Evolutionary conservation across 345 rosid genomes (phyloP).

Genomic region (Excoecaria cochinchinensis): DNA sequence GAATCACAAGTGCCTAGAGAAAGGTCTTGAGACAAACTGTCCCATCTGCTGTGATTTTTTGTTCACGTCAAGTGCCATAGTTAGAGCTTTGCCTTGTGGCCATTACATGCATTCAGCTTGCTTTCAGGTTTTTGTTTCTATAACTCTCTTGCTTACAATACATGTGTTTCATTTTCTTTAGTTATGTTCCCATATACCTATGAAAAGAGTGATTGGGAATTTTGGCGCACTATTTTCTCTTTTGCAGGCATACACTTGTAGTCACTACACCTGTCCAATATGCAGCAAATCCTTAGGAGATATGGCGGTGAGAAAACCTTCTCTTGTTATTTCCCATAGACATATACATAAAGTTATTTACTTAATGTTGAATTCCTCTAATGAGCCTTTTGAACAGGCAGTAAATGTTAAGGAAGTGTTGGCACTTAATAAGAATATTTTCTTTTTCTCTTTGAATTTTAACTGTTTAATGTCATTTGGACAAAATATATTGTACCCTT

Average conservation of each 20-base stretch:
- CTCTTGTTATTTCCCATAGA: background rate
- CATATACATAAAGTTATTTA: background rate
- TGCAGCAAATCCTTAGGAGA: conserved; percentile 95
- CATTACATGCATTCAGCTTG: conserved; percentile 93
- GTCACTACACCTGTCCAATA: conserved; percentile 88
- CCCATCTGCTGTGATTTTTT: conserved; percentile 88
- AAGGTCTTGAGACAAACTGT: conserved; percentile 81
- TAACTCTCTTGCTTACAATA: conserved; percentile 1
- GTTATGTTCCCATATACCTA: background rate
- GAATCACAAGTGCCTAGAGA: conserved; percentile 87
- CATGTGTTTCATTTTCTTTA: conserved; percentile 4
- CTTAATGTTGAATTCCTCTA: background rate
- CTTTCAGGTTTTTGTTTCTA: conserved; percentile 64
- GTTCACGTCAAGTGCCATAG: conserved; percentile 78
- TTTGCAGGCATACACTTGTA: conserved; percentile 85
- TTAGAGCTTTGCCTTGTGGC: conserved; percentile 89
- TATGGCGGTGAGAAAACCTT: conserved; percentile 67
- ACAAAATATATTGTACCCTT: background rate
- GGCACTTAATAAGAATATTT: background rate
- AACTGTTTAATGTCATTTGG: background rate
- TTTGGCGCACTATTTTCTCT: background rate
- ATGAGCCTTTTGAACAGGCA: background rate
- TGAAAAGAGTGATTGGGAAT: background rate
- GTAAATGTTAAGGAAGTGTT: background rate
- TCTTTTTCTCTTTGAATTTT: background rate